These are phyloP conservation scores for Dothiorella sarmentorum DNA, from an alignment of 2,329 filamentous ascomycete species.

Conservation along the genomic window DNA sequence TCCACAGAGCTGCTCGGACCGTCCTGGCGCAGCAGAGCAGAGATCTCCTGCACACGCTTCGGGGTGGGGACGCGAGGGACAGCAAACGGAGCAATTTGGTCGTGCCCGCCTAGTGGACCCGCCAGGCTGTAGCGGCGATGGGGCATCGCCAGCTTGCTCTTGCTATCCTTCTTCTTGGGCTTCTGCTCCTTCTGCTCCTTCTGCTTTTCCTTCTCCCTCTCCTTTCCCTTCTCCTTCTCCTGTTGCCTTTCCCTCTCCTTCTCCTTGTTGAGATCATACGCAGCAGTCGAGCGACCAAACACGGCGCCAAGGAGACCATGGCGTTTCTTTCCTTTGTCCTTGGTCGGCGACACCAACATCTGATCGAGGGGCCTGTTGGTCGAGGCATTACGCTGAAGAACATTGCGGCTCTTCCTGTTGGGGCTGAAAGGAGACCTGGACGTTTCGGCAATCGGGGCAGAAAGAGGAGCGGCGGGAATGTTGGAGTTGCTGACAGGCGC, in stretches of 20 bases:
- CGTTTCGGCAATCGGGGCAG: background rate
- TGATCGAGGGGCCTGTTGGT: background rate
- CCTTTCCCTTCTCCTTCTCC: background rate
- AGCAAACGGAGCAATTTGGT: background rate
- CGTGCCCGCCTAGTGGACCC: background rate
- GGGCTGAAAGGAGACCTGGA: background rate
- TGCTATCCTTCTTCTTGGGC: conserved; percentile 14
- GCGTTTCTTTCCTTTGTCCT: conserved; percentile 5
- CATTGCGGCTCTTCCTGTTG: background rate
- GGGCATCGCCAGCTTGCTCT: background rate
- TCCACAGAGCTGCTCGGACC: background rate
- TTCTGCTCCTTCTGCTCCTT: background rate
- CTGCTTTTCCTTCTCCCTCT: background rate
- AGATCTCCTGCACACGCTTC: conserved; percentile 1
- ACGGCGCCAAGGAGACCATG: background rate
- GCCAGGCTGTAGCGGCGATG: conserved; percentile 10
- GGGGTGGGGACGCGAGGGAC: background rate
- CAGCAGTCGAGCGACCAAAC: background rate
- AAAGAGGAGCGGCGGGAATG: background rate
- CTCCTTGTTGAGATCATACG: background rate
- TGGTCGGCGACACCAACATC: background rate
- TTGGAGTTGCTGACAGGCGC: background rate
- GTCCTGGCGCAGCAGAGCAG: background rate
- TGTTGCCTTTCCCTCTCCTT: background rate
- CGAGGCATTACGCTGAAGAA: background rate